Percentiles rank a stretch among this genome's conserved stretches.
These are phyloP conservation scores for Podaxis sp. DNA, from an alignment of 768 basidiomycete species.

Conservation along the genomic window DNA sequence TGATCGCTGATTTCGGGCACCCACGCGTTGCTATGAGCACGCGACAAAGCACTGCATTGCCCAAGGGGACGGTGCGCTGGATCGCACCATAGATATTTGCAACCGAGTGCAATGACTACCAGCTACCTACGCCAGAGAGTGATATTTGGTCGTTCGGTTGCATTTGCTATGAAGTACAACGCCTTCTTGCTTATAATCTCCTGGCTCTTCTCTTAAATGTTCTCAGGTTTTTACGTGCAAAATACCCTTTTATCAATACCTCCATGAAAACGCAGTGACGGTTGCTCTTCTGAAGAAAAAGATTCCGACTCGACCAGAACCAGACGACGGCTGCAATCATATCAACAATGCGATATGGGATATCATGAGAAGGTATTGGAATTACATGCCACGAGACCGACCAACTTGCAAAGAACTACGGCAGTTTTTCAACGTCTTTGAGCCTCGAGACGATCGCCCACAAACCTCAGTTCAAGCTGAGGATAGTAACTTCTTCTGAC, in stretches of 20 bases:
- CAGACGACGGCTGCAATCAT: background rate
- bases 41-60: too few relatives aligned
- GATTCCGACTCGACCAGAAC: background rate
- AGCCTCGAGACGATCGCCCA: background rate
- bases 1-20: too few relatives aligned
- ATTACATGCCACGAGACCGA: background rate
- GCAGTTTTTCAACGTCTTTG: background rate
- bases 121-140: background rate
- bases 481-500: background rate
- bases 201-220: background rate
- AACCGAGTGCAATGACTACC: background rate
- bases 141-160: background rate
- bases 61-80: too few relatives aligned
- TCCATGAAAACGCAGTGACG: background rate
- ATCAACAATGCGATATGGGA: background rate
- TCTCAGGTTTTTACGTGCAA: background rate
- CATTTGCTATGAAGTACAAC: background rate
- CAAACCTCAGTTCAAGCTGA: background rate
- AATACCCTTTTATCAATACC: background rate
- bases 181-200: background rate
- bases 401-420: background rate
- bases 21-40: too few relatives aligned
- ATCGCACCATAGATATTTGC: background rate
- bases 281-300: background rate
- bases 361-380: background rate